Base-by-base conservation (phyloP, 345 rosid genomes). In the Citrus mangshanensis region DNA sequence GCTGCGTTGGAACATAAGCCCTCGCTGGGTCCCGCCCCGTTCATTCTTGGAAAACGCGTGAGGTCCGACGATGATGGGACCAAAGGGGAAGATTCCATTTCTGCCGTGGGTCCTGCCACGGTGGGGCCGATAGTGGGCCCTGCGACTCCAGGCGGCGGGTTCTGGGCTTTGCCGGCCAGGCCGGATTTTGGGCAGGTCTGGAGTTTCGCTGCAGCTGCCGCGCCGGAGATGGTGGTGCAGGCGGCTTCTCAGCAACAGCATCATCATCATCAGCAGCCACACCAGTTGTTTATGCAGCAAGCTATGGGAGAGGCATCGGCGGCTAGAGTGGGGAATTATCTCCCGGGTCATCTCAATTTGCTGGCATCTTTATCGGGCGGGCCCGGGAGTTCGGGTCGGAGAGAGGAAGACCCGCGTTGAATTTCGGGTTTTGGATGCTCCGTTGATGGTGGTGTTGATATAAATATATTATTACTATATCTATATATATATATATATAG, bases 261-360 rank as follows among this genome's bases (percentile, higher is more conserved):
- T 46, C 77, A 28, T 46, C 35, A 34, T 34, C 82, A 37, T 79
- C 87, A 51, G 82, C 81, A 75, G 34, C 82, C 87, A 71, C 92
- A 88, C 68, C 88, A 90, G 6, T 73, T 87, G 1, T 72, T 91
- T 27, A 75, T 89, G 60, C 98, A 89, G 35, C 91, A 88, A 32
- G 91, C 93, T 8, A 90, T 94, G 82, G 98, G 99, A 63, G 99
- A 97, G 85, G 98, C 98, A 38, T 96, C 98, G 22, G 98, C 98
- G 13, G 95, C 98, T 24, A 84, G 95, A 77, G 89, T 90, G 9
- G 96, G 93, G 24, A 92, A 90, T 82, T 91, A 90, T 84, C 89
- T 92, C 54, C 98, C 98, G 5, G 94, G 98, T 10, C 98, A 93
- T 84, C 88, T 93, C 34, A 93, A 93, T 82, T 86, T 93, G 84